Evolutionary conservation across 306 rosid genomes (phyloP), one percentile per base, ranked within the genome.

Genomic region (Ziziphus jujuba): DNA sequence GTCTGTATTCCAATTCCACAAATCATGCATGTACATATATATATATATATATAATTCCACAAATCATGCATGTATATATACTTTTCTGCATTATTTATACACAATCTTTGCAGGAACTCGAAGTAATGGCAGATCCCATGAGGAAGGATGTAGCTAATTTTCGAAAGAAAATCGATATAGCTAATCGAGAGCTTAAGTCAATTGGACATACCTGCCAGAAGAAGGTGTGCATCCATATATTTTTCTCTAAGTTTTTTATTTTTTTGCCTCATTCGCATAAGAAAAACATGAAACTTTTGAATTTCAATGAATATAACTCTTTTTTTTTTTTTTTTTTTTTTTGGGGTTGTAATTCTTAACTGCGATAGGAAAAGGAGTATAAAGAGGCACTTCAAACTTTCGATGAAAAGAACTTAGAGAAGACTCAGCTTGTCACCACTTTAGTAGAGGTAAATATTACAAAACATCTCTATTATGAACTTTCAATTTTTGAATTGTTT

Each of bases 101-200:
- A 23, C 60, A 24, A 72, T 71, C n/a, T n/a, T 61, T 45, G 31
- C 75, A 90, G 96, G 96, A 93, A 74, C 91, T 93, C 23, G 95
- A 93, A 83, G 91, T 79, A 68, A 59, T 90, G 77, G 79, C 83
- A 59, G 99, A 93, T 80, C 97, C 99, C 15, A 61, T 85, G 86
- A 84, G 80, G 73, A 93, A 88, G 74, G 99, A 93, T 75, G 90
- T 88, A 28, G 97, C 91, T 47, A 72, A 69, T 73, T 75, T 90
- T 31, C 80, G 97, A 45, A 93, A 93, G 82, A 93, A 76, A 76
- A 80, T 90, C 21, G 95, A 90, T 74, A 55, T 80, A 67, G 85
- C 87, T 20, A 93, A 78, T 61, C 80, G 66, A 70, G 99, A 93
- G 38, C 81, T 90, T 38, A 93, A 90, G 83, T 77, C 91, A 58